Percentiles rank a stretch among this genome's conserved stretches.
Conservation (phyloP, 495 filamentous ascomycete species). For the Hyaloscypha bicolor region DNA sequence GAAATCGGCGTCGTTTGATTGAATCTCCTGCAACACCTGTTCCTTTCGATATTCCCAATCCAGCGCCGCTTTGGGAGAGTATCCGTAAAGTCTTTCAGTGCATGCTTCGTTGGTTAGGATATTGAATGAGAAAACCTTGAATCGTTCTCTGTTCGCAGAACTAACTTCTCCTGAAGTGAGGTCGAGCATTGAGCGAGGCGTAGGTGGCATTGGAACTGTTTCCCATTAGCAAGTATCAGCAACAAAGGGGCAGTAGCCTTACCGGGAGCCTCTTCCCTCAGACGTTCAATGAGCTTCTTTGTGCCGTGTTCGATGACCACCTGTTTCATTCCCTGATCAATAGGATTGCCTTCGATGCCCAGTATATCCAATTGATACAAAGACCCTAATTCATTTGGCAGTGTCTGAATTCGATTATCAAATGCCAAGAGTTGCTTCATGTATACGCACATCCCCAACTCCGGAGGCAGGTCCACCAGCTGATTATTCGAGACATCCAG, state of each 20-base stretch:
- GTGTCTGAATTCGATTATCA: slow-evolving; percentile 79
- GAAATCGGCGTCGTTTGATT: slow-evolving; percentile 81
- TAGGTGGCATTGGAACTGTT: slow-evolving; percentile 70
- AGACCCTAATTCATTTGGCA: slow-evolving; percentile 86
- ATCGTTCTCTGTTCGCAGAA: slow-evolving; percentile 48
- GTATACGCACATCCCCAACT: slow-evolving; percentile 94
- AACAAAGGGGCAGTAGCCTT: slow-evolving; percentile 38
- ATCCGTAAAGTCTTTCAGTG: slow-evolving; percentile 81
- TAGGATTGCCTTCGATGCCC: slow-evolving; percentile 88
- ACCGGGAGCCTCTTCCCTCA: slow-evolving; percentile 85
- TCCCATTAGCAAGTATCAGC: slow-evolving; percentile 29
- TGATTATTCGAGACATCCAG: slow-evolving; percentile 90
- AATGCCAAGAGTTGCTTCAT: slow-evolving; percentile 79
- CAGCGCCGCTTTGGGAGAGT: slow-evolving; percentile 76
- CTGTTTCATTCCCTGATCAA: slow-evolving; percentile 70
- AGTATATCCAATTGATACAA: slow-evolving; percentile 84
- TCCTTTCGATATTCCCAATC: slow-evolving; percentile 85
- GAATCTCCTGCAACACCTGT: slow-evolving; percentile 77
- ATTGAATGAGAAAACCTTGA: slow-evolving; percentile 90
- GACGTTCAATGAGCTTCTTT: slow-evolving; percentile 74
- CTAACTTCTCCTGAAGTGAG: slow-evolving; percentile 52
- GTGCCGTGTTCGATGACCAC: slow-evolving; percentile 85
- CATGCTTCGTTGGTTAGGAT: slow-evolving; percentile 92
- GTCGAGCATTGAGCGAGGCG: slow-evolving; percentile 44
- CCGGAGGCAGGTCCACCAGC: slow-evolving; percentile 78